These are phyloP conservation scores for Apiosordaria backusii DNA, from an alignment of 495 filamentous ascomycete species.

Conservation along the genomic window DNA sequence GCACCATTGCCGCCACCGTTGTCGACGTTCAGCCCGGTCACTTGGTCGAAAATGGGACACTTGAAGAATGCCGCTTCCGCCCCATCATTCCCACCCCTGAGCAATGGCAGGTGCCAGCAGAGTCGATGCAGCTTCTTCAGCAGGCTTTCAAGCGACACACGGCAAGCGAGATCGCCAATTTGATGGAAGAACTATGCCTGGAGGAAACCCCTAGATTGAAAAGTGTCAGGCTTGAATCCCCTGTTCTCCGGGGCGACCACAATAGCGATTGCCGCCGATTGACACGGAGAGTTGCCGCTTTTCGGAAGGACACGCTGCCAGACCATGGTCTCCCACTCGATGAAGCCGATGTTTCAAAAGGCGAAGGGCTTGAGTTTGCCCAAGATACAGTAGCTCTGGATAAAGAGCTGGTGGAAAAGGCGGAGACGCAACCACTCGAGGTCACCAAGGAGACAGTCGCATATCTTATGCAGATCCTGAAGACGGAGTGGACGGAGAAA, in stretches of 20 bases:
- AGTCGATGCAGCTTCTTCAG: slow-evolving; percentile 25
- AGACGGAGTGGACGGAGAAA: slow-evolving; percentile 35
- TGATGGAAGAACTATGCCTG: slow-evolving; percentile 21
- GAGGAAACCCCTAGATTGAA: slow-evolving; percentile 11
- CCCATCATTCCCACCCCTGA: slow-evolving; percentile 20
- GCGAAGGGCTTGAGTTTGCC: slow-evolving; percentile 42
- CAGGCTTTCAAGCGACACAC: slow-evolving; percentile 19
- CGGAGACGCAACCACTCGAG: slow-evolving; percentile 22
- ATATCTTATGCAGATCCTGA: slow-evolving; percentile 30
- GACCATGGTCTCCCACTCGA: slow-evolving; percentile 47
- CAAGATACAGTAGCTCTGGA: not conserved
- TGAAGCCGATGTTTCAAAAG: slow-evolving; percentile 41
- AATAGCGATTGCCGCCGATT: slow-evolving; percentile 43
- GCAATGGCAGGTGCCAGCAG: slow-evolving; percentile 16
- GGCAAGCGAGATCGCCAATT: slow-evolving; percentile 8
- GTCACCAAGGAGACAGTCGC: slow-evolving; percentile 19
- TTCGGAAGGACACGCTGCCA: slow-evolving; percentile 31
- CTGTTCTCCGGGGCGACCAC: slow-evolving; percentile 49
- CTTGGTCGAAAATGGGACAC: slow-evolving; percentile 14
- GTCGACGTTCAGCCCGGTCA: slow-evolving; percentile 12
- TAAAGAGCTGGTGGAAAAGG: slow-evolving; percentile 4
- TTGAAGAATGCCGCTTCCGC: slow-evolving; percentile 26
- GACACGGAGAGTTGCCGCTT: slow-evolving; percentile 30
- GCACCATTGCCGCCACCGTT: slow-evolving; percentile 20
- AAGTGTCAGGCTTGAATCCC: slow-evolving; percentile 48